phyloP scores from a whole-genome alignment of 1,284 basidiomycete species.

The Cutaneotrichosporon sp. region DNA sequence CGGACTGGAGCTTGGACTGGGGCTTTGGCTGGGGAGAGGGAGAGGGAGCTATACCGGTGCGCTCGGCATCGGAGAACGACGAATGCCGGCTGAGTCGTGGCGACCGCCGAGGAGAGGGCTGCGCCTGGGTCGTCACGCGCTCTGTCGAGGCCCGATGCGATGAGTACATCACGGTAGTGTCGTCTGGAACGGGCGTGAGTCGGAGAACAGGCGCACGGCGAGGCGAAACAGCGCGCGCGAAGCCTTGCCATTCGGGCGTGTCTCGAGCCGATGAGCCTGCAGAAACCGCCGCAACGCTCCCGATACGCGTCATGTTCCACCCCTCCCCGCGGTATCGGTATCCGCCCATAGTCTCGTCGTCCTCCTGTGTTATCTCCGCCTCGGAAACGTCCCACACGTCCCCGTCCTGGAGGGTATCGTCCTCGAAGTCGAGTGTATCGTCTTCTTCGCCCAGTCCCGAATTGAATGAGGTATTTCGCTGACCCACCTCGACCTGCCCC shows the following conservation, averaged over 20 bases:
- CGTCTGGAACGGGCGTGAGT: background rate
- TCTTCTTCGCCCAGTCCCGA: too few relatives aligned
- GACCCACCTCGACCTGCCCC: too few relatives aligned
- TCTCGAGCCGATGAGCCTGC: too few relatives aligned
- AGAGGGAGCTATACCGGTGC: background rate
- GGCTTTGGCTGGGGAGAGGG: too few relatives aligned
- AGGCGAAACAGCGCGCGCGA: too few relatives aligned
- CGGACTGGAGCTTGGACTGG: background rate
- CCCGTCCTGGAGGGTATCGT: background rate
- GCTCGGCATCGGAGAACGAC: background rate
- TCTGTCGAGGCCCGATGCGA: too few relatives aligned
- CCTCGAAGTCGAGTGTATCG: constrained; percentile 18
- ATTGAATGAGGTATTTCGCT: too few relatives aligned
- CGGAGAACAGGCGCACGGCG: background rate
- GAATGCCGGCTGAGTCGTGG: background rate
- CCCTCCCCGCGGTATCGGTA: constrained; percentile 10
- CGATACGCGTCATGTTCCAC: constrained; percentile 15
- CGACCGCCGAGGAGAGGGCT: background rate
- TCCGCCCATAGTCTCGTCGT: constrained; percentile 2
- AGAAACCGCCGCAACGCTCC: background rate
- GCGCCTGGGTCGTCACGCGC: background rate
- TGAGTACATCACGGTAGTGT: too few relatives aligned
- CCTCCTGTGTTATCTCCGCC: constrained; percentile 11
- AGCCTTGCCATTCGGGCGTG: too few relatives aligned
- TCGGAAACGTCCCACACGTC: constrained; percentile 21